phyloP scores from a whole-genome alignment of 2,329 filamentous ascomycete species.

The Ophiocordyceps australis region DNA sequence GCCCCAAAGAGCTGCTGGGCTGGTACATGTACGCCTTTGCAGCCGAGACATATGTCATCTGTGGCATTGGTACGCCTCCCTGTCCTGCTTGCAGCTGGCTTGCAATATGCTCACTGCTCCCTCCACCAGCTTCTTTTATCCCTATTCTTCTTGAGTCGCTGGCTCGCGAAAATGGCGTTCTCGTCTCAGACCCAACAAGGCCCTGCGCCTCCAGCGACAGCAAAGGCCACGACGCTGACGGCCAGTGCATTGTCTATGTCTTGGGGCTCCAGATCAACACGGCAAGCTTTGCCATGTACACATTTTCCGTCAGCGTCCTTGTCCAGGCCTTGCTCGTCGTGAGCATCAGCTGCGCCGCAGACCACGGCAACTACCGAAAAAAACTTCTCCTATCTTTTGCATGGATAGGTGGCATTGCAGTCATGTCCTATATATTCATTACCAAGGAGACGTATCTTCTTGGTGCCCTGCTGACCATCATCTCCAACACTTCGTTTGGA shows the following conservation, averaged over 20 bases:
- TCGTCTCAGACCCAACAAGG: slow-evolving; percentile 57
- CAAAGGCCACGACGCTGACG: slow-evolving; percentile 27
- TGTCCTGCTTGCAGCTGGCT: too few species aligned
- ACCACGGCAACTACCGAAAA: slow-evolving; percentile 87
- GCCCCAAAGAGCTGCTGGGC: slow-evolving; percentile 67
- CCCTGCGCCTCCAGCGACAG: slow-evolving; percentile 53
- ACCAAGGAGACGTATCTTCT: slow-evolving; percentile 60
- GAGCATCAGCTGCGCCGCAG: slow-evolving; percentile 88
- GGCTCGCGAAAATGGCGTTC: slow-evolving; percentile 77
- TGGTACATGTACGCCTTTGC: slow-evolving; percentile 98
- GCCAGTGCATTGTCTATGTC: slow-evolving; percentile 69
- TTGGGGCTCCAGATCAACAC: slow-evolving; percentile 83
- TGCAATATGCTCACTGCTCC: slow-evolving; percentile 3
- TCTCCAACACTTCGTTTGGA: slow-evolving; percentile 88
- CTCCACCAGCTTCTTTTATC: slow-evolving; percentile 65
- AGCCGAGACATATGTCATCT: slow-evolving; percentile 90
- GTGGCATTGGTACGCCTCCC: slow-evolving; percentile 42
- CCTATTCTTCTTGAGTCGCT: slow-evolving; percentile 90
- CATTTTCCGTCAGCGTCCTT: slow-evolving; percentile 82
- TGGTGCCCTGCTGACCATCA: slow-evolving; percentile 66
- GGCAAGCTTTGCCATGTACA: slow-evolving; percentile 96
- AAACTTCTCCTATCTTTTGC: slow-evolving; percentile 73
- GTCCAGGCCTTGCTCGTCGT: slow-evolving; percentile 83
- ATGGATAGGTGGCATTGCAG: slow-evolving; percentile 59
- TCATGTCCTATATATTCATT: slow-evolving; percentile 78